Evolutionary conservation across 768 basidiomycete genomes (phyloP), one percentile per base, ranked within the genome.

Genomic region (Cantharellus anzutake): DNA sequence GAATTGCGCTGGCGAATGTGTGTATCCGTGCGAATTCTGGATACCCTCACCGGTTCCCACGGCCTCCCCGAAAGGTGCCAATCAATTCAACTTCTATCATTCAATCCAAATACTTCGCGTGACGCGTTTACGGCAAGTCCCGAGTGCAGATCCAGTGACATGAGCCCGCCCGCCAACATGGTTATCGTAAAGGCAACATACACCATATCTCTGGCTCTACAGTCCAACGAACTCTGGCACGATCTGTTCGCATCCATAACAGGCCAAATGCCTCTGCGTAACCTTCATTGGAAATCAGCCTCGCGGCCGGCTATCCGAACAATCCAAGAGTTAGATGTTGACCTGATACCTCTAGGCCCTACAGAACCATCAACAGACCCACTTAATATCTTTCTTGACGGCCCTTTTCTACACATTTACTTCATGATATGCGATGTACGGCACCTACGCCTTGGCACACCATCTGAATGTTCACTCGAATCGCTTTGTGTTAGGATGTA

Each of bases 221-320:
- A 29, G 20, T 29, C 20, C 1, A 29, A 29, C 20, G 11, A 55
- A 37, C 35, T 7, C 14, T 55, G 11, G 52, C 11, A 1, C 11
- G 44, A 29, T 48, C 38, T 55, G 35, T 37, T 11, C 14, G 7
- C 52, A 37, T 11, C 11, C 38, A 11, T 55, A 11, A 11, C 11
- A 7, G 7, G 7, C 52, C 52, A 55, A 7, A 11, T 75, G 3
- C 96, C 96, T 0, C 74, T 99, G 58, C 81, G 84, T 57, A 93
- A 84, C 70, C 78, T 98, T 37, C 89, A 97, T 70, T 97, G 96
- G 93, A 93, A 87, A 69, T 78, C 86, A 16, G 66, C 78, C 3
- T 78, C 81, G 2, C 75, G 83, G 50, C 76, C 84, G 3, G 80
- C 80, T 14, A 73, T 92, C 50, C 78, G 86, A 63, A 96, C 90